These are phyloP conservation scores for Fagopyrum esculentum DNA, from an alignment of 148 eudicot genomes.

Conservation along the genomic window DNA sequence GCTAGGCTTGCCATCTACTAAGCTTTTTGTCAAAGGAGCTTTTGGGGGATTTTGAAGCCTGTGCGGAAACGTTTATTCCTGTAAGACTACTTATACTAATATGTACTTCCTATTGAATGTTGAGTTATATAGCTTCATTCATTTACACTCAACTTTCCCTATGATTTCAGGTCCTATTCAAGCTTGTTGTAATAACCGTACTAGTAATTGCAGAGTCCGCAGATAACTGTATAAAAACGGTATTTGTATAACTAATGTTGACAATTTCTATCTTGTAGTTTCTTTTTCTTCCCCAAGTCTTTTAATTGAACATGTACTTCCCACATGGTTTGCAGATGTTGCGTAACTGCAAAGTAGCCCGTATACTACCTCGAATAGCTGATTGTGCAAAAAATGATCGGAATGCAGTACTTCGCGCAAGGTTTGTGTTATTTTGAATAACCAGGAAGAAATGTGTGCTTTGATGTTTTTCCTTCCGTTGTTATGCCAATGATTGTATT, in stretches of 20 bases:
- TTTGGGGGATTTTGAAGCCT: slow-evolving; percentile 92
- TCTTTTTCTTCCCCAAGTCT: slow-evolving; percentile 7
- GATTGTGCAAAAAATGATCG: slow-evolving; percentile 92
- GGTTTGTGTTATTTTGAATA: slow-evolving; percentile 30
- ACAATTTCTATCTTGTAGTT: not conserved
- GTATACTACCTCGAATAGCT: slow-evolving; percentile 84
- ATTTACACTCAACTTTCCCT: slow-evolving; percentile 8
- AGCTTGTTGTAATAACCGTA: slow-evolving; percentile 99
- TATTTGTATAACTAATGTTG: slow-evolving; percentile 20
- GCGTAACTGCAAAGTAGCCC: slow-evolving; percentile 96
- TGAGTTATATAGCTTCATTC: not conserved
- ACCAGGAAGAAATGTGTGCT: not conserved
- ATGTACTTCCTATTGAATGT: not conserved
- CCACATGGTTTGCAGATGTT: slow-evolving; percentile 51
- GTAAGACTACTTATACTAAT: slow-evolving; percentile 30
- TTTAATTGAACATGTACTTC: not conserved
- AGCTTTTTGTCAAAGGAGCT: slow-evolving; percentile 92
- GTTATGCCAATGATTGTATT: slow-evolving; percentile 2
- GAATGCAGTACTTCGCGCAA: slow-evolving; percentile 80
- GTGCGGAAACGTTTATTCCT: slow-evolving; percentile 91
- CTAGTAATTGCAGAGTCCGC: slow-evolving; percentile 98
- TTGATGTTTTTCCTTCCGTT: slow-evolving; percentile 12
- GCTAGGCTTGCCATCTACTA: slow-evolving; percentile 85
- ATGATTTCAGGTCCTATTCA: slow-evolving; percentile 70
- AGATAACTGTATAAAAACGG: slow-evolving; percentile 99